A percentile compares a stretch with the other conserved stretches of the same genome.
These are phyloP conservation scores for Podospora conica DNA, from an alignment of 495 filamentous ascomycete species.

Conservation along the genomic window DNA sequence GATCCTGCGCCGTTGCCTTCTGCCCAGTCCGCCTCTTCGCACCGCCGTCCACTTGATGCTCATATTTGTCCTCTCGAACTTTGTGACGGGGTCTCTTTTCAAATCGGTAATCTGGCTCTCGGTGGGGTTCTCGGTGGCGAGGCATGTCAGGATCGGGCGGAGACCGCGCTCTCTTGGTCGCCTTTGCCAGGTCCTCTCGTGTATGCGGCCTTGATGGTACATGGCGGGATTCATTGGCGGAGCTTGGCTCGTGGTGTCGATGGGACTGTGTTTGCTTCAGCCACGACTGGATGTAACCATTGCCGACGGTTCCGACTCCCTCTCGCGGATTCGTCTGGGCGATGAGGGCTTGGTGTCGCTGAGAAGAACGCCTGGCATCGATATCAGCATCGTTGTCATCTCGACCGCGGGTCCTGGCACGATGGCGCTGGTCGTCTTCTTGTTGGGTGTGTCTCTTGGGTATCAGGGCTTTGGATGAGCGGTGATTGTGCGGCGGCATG, in stretches of 20 bases:
- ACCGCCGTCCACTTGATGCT: conserved; percentile 37
- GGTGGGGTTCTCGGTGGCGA: background rate
- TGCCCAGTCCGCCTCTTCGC: conserved; percentile 18
- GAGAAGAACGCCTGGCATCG: background rate
- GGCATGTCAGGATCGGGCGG: background rate
- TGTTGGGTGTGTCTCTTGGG: background rate
- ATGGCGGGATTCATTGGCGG: conserved; percentile 4
- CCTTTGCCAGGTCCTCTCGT: conserved; percentile 8
- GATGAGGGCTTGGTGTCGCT: background rate
- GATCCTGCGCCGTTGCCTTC: background rate
- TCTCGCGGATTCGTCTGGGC: background rate
- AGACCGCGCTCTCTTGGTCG: conserved; percentile 15
- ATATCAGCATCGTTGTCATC: background rate
- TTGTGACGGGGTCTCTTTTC: conserved; percentile 56
- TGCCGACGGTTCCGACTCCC: background rate
- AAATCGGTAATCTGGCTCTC: conserved; percentile 30
- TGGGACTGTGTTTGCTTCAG: conserved; percentile 25
- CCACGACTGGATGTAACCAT: conserved; percentile 31
- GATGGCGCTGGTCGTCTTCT: background rate
- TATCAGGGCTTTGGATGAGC: background rate
- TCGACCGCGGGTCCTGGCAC: background rate
- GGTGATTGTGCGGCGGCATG: background rate
- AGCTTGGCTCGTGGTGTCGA: conserved; percentile 6
- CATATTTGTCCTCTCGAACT: conserved; percentile 53
- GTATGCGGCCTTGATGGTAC: background rate